Base-by-base conservation (phyloP, 2,329 filamentous ascomycete species). In the Aspergillus sp. region DNA sequence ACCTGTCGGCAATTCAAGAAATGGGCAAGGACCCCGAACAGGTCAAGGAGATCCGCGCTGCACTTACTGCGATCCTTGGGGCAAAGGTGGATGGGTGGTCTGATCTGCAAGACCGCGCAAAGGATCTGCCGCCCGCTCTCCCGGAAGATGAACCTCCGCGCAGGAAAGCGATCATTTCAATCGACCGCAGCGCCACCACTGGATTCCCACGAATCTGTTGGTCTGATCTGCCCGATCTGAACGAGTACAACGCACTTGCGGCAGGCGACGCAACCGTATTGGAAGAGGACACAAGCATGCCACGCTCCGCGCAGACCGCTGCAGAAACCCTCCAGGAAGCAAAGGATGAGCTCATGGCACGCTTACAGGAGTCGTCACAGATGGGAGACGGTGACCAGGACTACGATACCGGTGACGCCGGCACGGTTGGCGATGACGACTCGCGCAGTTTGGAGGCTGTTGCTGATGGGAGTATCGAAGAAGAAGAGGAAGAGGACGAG, bases 401-500 rank as follows among this genome's bases (percentile, higher is more conserved):
- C 30, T 74, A 76, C 51, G 74, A 76, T 51, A 59, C 64, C n/a
- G 65, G 65, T 6, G 70, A 74, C 51, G 68, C 65, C 10, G 65
- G 76, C 46, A 74, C 76, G 13, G 69, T 65, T 20, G 71, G 69
- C 32, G 74, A 76, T 52, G 73, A 73, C 24, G 72, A 70, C 52
- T 70, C 67, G 41, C 69, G 64, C 52, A 76, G 72, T 56, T 67
- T 73, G 47, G 75, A 73, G 56, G 71, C 66, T 19, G 68, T 71
- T 47, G 75, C 69, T 1, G 75, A 77, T 19, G 73, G 71, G 41
- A 76, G 73, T 52, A 68, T 74, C 24, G 74, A 75, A 13, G 77
- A 79, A 50, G 78, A 82, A 20, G 78, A 81, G 19, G 79, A 82
- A 40, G 78, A 81, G 4, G 77, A 79, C 13, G 79, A 81, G 45